Conservation (phyloP, 2,329 filamentous ascomycete genomes). For the Curvularia sp. region DNA sequence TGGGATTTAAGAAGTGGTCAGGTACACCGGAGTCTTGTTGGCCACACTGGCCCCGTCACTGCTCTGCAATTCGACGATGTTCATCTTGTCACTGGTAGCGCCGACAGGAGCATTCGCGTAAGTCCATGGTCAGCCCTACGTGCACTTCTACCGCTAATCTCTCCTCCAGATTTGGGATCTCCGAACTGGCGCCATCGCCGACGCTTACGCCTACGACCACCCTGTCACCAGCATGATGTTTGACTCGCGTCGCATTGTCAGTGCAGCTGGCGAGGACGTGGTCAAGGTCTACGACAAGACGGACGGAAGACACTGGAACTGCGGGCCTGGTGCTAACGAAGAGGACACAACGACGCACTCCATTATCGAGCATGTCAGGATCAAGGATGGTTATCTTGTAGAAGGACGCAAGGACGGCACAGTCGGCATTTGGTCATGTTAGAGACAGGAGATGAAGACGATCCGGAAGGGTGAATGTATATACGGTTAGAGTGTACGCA, state of each 20-base stretch:
- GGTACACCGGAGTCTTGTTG: slow-evolving; percentile 94
- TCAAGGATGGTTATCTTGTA: slow-evolving; percentile 92
- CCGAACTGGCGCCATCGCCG: slow-evolving; percentile 90
- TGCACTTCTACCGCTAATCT: neutral
- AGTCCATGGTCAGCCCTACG: slow-evolving; percentile 52
- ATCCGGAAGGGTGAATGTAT: slow-evolving; percentile 15
- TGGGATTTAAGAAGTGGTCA: slow-evolving; percentile 98
- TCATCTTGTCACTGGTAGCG: slow-evolving; percentile 89
- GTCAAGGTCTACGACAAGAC: slow-evolving; percentile 99
- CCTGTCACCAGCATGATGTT: slow-evolving; percentile 98
- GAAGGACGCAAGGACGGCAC: slow-evolving; percentile 88
- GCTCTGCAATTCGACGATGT: slow-evolving; percentile 96
- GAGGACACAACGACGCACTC: slow-evolving; percentile 65
- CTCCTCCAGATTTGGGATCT: slow-evolving; percentile 92
- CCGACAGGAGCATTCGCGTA: slow-evolving; percentile 92
- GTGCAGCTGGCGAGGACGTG: slow-evolving; percentile 88
- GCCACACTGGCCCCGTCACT: slow-evolving; percentile 93
- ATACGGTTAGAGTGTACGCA: slow-evolving; percentile 20
- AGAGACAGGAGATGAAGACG: slow-evolving; percentile 4
- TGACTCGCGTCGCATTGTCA: slow-evolving; percentile 85
- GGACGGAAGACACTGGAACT: slow-evolving; percentile 95
- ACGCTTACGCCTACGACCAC: slow-evolving; percentile 94
- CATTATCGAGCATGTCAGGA: slow-evolving; percentile 80
- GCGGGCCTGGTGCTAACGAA: slow-evolving; percentile 78
- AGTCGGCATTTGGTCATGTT: slow-evolving; percentile 79